Evolutionary conservation across 345 rosid genomes (phyloP).

Genomic region (Draba incana): DNA sequence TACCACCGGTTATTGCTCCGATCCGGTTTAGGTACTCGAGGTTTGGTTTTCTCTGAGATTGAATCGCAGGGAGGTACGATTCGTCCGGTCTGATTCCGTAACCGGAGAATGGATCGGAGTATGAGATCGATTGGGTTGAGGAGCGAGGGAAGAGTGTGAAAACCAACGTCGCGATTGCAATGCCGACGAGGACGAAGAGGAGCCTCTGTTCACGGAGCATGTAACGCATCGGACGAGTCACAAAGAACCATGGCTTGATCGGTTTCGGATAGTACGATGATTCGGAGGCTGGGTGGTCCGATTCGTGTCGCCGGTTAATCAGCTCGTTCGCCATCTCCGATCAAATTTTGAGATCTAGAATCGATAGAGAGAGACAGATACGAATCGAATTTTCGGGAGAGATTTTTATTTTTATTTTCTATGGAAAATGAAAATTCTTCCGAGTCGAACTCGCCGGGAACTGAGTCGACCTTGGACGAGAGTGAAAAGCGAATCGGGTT

Average conservation of each 20-base stretch:
- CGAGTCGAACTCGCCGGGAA: slow-evolving; percentile 43
- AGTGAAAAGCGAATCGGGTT: slow-evolving; percentile 36
- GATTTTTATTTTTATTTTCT: neutral
- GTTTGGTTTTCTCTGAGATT: slow-evolving; percentile 42
- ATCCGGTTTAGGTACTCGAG: slow-evolving; percentile 25
- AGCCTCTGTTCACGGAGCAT: slow-evolving; percentile 58
- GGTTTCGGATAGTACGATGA: slow-evolving; percentile 89
- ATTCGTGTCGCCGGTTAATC: slow-evolving; percentile 81
- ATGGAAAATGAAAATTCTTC: neutral
- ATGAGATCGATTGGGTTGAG: slow-evolving; percentile 31
- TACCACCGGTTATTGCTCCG: slow-evolving; percentile 47
- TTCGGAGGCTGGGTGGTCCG: slow-evolving; percentile 56
- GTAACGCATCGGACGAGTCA: slow-evolving; percentile 57
- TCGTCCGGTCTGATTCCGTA: slow-evolving; percentile 40
- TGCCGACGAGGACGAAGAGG: slow-evolving; percentile 59
- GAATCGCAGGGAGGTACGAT: slow-evolving; percentile 29
- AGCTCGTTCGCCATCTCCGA: slow-evolving; percentile 75
- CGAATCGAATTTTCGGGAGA: neutral
- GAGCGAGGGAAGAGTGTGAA: slow-evolving; percentile 56
- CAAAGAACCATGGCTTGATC: slow-evolving; percentile 72
- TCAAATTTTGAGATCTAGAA: slow-evolving; percentile 16
- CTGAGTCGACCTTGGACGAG: slow-evolving; percentile 44
- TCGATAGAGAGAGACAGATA: slow-evolving; percentile 2
- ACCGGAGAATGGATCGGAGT: slow-evolving; percentile 28
- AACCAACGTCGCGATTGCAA: slow-evolving; percentile 59